phyloP scores from a whole-genome alignment of 1,139 yeast genomes.

The Geotrichum macrosporum region DNA sequence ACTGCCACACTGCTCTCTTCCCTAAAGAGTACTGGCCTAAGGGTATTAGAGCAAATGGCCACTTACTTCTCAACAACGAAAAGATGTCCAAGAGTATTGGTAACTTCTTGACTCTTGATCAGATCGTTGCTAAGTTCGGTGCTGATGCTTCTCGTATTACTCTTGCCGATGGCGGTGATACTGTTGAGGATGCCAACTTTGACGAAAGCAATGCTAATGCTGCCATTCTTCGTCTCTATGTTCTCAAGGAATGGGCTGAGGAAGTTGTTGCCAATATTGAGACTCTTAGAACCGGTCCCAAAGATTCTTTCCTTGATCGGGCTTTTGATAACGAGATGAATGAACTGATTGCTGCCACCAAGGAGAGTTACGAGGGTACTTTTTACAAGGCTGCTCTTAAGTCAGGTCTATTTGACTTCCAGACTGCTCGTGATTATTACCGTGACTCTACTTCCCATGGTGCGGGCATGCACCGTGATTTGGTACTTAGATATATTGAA shows the following conservation, averaged over 20 bases:
- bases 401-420: slow-evolving; percentile 88
- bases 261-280: slow-evolving; percentile 53
- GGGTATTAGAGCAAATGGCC: slow-evolving; percentile 95
- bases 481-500: slow-evolving; percentile 77
- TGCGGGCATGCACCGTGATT: slow-evolving; percentile 70
- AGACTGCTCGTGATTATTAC: slow-evolving; percentile 91
- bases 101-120: slow-evolving; percentile 87
- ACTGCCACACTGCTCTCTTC: slow-evolving; percentile 89
- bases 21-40: slow-evolving; percentile 88
- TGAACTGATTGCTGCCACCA: slow-evolving; percentile 66
- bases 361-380: slow-evolving; percentile 63
- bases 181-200: slow-evolving; percentile 95
- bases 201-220: slow-evolving; percentile 97
- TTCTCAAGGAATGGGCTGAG: slow-evolving; percentile 94
- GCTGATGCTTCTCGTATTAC: slow-evolving; percentile 98
- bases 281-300: slow-evolving; percentile 64
- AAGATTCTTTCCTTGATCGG: slow-evolving; percentile 66
- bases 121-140: slow-evolving; percentile 83
- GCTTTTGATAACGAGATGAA: slow-evolving; percentile 96
- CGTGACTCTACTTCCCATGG: slow-evolving; percentile 70
- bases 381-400: slow-evolving; percentile 87
- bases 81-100: slow-evolving; percentile 99
- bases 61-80: slow-evolving; percentile 87
- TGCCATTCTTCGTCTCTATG: slow-evolving; percentile 88
- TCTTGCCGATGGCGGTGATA: slow-evolving; percentile 97